Base-by-base conservation (phyloP, 176 grass and related monocot genomes). In the Dactylis glomerata region DNA sequence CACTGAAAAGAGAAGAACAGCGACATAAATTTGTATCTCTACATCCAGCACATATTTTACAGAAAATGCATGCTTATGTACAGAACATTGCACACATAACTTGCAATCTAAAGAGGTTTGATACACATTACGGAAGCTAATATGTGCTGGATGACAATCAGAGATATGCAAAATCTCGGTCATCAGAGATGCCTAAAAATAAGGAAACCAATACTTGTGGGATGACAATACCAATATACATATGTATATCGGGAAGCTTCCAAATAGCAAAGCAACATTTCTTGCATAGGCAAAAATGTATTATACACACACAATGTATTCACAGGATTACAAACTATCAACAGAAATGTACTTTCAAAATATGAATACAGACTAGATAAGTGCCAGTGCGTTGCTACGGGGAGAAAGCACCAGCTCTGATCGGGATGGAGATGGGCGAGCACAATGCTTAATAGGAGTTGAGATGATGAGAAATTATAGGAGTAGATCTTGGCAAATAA, bases 1-100 rank as follows among this genome's bases (percentile, higher is more conserved):
- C 92, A 47, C 96, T 98, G 89, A 80, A 86, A 87, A 73, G 66
- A 80, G 86, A 62, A 47, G 81, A 89, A 23, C 2, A 68, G 5
- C 13, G 30, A 66, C n/a, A 76, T 70, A 55, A 86, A 83, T 49
- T 15, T 26, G 50, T 27, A 82, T 10, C 36, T 81, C 28, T 33
- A 69, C 8, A 74, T 82, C 47, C 17, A 62, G 44, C 17, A 86
- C 59, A 59, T 70, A 47, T 42, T 36, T 12, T 13, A 44, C 62
- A 64, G 36, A 74, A 20, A 54, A 64, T 40, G 40, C n/a, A 72
- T 78, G 23, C 41, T 75, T 75, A 75, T 75, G 68, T 72, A 46
- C 68, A 46, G 42, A 46, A 14, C 40, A 24, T 72, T 72, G 40
- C 68, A 33, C 17, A 75, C 9, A 20, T 51, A 51, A 59, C 8